phyloP scores from a whole-genome alignment of 2,329 filamentous ascomycete genomes.

The Colletotrichum cereale region DNA sequence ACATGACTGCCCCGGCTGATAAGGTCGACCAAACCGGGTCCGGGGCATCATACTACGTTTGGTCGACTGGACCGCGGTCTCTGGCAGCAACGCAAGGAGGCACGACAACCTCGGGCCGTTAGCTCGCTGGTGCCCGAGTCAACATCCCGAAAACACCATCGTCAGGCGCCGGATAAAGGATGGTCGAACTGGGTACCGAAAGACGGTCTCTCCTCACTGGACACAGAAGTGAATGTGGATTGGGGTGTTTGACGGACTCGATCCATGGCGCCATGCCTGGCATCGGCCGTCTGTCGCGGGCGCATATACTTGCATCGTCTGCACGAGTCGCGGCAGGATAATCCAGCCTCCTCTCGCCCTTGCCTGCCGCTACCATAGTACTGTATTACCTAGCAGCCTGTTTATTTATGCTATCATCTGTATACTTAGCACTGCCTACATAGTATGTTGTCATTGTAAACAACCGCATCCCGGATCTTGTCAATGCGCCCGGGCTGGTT shows the following conservation, averaged over 20 bases:
- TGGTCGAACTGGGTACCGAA: neutral
- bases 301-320: conserved; percentile 29
- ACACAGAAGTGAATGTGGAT: conserved; percentile 1
- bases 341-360: neutral
- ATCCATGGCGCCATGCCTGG: conserved; percentile 8
- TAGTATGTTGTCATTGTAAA: neutral
- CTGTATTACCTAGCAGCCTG: neutral
- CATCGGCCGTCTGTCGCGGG: conserved; percentile 19
- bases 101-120: conserved; percentile 16
- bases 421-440: too few species aligned
- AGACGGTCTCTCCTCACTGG: neutral
- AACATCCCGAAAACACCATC: neutral
- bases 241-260: conserved; percentile 5
- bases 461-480: neutral
- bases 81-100: neutral
- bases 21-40: neutral
- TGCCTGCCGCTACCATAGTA: neutral
- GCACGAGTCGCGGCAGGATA: conserved; percentile 30
- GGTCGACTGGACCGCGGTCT: neutral
- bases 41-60: conserved; percentile 8
- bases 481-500: neutral
- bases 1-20: neutral
- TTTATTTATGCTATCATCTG: neutral
- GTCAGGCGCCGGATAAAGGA: neutral
- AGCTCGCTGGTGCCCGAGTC: conserved; percentile 17